Evolutionary conservation across 2,329 filamentous ascomycete genomes (phyloP).

Genomic region (Scleromitrula shiraiana): DNA sequence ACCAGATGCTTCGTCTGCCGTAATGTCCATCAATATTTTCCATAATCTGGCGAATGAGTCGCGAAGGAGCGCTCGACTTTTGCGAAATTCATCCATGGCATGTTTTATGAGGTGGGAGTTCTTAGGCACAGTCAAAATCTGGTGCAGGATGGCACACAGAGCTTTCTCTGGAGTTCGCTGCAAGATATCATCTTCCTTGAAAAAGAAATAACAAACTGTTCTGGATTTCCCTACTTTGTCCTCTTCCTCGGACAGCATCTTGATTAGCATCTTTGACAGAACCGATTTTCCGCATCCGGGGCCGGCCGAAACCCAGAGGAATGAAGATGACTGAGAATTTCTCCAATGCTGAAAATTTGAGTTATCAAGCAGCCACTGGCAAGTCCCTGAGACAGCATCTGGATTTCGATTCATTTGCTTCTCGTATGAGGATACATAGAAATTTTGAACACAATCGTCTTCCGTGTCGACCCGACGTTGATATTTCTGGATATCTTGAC

Average conservation of each 20-base stretch:
- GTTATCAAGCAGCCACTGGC: not conserved
- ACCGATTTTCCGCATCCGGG: constrained; percentile 4
- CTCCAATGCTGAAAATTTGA: not conserved
- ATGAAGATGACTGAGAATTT: not conserved
- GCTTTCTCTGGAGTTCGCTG: not conserved
- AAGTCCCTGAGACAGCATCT: not conserved
- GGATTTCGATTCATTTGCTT: constrained; percentile 2
- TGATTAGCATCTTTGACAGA: not conserved
- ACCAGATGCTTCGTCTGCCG: not conserved
- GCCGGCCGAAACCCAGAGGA: not conserved
- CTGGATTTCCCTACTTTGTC: not conserved
- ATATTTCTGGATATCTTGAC: too few relatives aligned
- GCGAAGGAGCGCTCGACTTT: not conserved
- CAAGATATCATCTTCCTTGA: constrained; percentile 3
- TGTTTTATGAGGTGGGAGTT: not conserved
- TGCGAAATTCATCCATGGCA: not conserved
- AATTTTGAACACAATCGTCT: too few relatives aligned
- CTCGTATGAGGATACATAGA: not conserved
- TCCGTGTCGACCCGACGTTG: too few relatives aligned
- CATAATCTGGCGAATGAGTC: not conserved
- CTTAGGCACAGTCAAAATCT: not conserved
- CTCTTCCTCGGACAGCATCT: not conserved
- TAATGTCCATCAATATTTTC: not conserved
- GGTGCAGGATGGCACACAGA: constrained; percentile 1
- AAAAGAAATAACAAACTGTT: constrained; percentile 3